phyloP scores from a whole-genome alignment of 2,329 filamentous ascomycete species.

The Fusarium sp. region DNA sequence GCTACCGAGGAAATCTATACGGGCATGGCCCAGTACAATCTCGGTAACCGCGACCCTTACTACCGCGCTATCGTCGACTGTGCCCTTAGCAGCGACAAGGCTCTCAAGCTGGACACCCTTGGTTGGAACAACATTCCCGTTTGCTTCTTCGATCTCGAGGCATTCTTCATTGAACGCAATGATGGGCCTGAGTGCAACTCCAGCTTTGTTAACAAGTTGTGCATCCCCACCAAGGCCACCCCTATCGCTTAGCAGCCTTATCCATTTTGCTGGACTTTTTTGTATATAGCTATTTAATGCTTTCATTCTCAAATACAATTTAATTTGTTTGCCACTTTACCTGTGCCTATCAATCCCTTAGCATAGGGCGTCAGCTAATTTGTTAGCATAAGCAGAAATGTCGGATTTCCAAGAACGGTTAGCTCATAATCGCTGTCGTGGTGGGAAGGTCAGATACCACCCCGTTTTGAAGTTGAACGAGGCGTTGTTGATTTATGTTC shows the following conservation, averaged over 20 bases:
- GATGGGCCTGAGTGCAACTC: conserved; percentile 8
- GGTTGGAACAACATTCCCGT: conserved; percentile 11
- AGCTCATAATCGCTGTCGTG: too few relatives aligned
- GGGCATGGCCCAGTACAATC: conserved; percentile 29
- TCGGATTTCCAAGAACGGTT: too few relatives aligned
- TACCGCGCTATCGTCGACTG: conserved; percentile 31
- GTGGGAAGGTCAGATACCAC: too few relatives aligned
- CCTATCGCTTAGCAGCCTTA: neutral
- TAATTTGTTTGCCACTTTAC: neutral
- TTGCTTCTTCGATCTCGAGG: conserved; percentile 29
- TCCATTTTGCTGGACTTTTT: neutral
- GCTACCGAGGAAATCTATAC: conserved; percentile 17
- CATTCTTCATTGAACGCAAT: conserved; percentile 27
- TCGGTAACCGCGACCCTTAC: conserved; percentile 23
- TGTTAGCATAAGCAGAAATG: too few relatives aligned
- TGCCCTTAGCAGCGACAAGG: neutral
- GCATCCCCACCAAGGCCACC: conserved; percentile 8
- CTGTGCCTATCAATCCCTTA: too few relatives aligned
- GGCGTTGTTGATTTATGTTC: too few relatives aligned
- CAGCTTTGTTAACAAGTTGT: neutral
- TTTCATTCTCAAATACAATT: neutral
- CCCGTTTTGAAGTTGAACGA: too few relatives aligned
- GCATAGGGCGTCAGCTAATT: too few relatives aligned
- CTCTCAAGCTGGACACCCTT: conserved; percentile 5
- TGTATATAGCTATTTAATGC: neutral